Percentiles rank a stretch among this genome's conserved stretches.
Conservation (phyloP, 202 grass and related monocot species). For the Dendrocalamus latiflorus region DNA sequence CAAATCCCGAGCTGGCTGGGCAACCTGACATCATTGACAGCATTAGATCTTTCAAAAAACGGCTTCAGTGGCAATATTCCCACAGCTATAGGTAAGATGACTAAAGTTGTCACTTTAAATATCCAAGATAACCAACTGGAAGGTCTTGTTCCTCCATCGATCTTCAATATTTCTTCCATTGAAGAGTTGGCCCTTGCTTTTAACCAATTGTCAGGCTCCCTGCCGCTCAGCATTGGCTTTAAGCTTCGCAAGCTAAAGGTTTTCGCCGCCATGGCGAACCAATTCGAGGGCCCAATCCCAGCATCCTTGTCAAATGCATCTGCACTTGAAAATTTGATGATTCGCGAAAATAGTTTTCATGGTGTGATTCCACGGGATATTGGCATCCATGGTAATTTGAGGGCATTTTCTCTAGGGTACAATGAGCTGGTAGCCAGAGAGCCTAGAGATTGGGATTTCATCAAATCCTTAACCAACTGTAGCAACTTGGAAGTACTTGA, state of each 20-base stretch:
- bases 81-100: neutral
- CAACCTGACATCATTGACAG: conserved; percentile 24
- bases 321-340: neutral
- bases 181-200: neutral
- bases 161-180: too few relatives aligned
- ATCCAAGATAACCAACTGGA: neutral
- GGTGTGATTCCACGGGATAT: neutral
- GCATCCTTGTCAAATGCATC: conserved; percentile 27
- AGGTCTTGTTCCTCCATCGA: neutral
- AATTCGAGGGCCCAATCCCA: conserved; percentile 6
- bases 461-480: conserved; percentile 29
- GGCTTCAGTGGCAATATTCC: conserved; percentile 20
- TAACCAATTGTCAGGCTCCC: conserved; percentile 6
- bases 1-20: neutral
- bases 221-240: neutral
- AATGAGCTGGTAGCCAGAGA: conserved; percentile 20
- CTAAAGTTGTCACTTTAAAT: neutral
- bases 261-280: neutral
- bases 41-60: neutral
- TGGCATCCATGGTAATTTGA: conserved; percentile 4
- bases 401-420: neutral
- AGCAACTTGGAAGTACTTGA: conserved; percentile 1
- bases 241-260: neutral
- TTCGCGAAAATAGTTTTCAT: neutral
- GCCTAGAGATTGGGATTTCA: conserved; percentile 35